Percentiles rank a stretch among this genome's conserved stretches.
These are phyloP conservation scores for Agroathelia rolfsii DNA, from an alignment of 1,284 basidiomycete genomes.

Conservation along the genomic window DNA sequence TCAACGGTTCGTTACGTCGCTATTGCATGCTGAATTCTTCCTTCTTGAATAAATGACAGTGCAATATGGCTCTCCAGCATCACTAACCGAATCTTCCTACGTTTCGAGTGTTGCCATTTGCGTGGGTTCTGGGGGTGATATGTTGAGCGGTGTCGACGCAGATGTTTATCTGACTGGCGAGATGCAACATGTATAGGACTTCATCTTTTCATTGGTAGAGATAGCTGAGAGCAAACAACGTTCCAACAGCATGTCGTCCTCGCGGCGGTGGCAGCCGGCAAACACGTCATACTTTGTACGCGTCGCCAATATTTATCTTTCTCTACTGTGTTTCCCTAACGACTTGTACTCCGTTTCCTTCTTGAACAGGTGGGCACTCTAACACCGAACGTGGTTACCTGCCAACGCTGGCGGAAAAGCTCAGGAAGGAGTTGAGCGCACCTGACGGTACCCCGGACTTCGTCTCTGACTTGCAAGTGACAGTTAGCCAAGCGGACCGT, in stretches of 20 bases:
- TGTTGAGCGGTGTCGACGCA: constrained; percentile 60
- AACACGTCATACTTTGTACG: constrained; percentile 73
- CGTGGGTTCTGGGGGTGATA: constrained; percentile 73
- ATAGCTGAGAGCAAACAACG: constrained; percentile 8
- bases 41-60: constrained; percentile 35
- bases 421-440: constrained; percentile 39
- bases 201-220: constrained; percentile 6
- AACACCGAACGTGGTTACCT: constrained; percentile 88
- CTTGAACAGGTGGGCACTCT: constrained; percentile 57
- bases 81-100: constrained; percentile 19
- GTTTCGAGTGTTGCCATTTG: constrained; percentile 68
- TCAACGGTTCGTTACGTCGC: constrained; percentile 3
- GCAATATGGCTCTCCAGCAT: constrained; percentile 56
- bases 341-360: constrained; percentile 4
- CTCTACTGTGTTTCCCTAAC: constrained; percentile 12
- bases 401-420: constrained; percentile 51
- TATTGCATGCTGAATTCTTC: constrained; percentile 4
- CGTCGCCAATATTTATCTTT: constrained; percentile 8
- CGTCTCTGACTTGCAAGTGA: constrained; percentile 32
- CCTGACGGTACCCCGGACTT: constrained; percentile 12
- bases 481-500: constrained; percentile 50
- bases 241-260: constrained; percentile 68
- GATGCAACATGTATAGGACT: constrained; percentile 63
- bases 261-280: constrained; percentile 62
- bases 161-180: constrained; percentile 89